A percentile compares a stretch with the other conserved stretches of the same genome.
Conservation (phyloP, 169 alveolate genomes). For the Cyclospora cayetanensis region DNA sequence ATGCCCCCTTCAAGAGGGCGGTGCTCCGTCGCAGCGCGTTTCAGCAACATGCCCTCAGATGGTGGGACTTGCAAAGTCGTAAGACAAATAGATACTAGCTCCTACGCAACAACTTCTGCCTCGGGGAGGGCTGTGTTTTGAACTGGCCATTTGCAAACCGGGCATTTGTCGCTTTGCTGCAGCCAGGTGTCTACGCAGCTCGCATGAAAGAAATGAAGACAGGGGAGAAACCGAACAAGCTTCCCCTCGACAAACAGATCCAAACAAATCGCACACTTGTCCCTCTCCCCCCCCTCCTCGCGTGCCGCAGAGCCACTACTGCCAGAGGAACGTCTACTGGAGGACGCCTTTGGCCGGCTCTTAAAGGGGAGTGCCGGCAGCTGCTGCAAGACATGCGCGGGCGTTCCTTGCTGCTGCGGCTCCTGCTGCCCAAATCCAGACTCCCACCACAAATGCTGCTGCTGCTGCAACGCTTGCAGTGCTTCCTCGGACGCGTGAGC, state of each 20-base stretch:
- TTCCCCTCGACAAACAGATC: conserved; percentile 10
- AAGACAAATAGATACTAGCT: neutral
- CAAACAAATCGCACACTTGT: conserved; percentile 22
- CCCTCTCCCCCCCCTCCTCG: neutral
- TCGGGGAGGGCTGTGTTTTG: neutral
- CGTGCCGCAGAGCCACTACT: neutral
- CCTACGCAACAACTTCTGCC: neutral
- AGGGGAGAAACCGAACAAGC: conserved; percentile 28
- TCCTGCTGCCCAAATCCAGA: neutral
- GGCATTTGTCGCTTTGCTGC: conserved; percentile 16
- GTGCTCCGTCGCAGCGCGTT: no score
- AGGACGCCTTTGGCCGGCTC: neutral
- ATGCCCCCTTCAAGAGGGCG: no score
- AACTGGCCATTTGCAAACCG: conserved; percentile 46
- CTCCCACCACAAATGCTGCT: neutral
- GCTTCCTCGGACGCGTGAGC: neutral
- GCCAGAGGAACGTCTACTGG: neutral
- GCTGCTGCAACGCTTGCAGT: conserved; percentile 5
- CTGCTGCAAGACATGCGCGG: conserved; percentile 20
- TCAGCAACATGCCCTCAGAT: no score
- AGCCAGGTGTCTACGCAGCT: conserved; percentile 41
- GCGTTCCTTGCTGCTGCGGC: conserved; percentile 46
- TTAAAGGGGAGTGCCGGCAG: conserved; percentile 33
- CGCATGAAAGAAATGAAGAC: conserved; percentile 9
- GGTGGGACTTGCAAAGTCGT: no score